Conservation (phyloP, 805 yeast species). For the Hagleromyces aurorensis region DNA sequence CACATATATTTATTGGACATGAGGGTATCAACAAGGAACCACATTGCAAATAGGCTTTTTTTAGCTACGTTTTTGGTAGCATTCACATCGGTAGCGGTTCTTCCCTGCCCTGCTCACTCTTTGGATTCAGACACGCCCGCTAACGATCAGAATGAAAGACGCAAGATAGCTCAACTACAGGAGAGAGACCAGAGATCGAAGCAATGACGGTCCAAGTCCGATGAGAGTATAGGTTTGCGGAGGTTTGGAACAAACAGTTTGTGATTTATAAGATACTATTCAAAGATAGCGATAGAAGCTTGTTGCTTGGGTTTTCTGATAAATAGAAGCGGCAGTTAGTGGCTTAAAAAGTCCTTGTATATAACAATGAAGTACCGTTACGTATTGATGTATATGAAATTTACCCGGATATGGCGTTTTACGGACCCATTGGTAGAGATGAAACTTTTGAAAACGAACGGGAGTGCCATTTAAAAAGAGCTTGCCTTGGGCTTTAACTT, state of each 20-base stretch:
- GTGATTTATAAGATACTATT: background rate
- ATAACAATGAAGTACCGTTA: no score
- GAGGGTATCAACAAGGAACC: conserved; percentile 48
- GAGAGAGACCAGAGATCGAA: conserved; percentile 4
- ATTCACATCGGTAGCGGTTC: conserved; percentile 37
- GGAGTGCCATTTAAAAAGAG: no score
- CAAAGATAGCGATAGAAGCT: background rate
- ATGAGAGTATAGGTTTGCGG: conserved; percentile 1
- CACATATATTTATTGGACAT: no score
- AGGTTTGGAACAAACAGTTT: background rate
- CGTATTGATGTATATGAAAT: background rate
- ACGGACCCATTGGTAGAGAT: conserved; percentile 1
- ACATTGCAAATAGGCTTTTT: conserved; percentile 45
- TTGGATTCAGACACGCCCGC: conserved; percentile 35
- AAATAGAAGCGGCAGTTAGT: background rate
- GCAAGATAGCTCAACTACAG: background rate
- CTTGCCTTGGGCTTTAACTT: no score
- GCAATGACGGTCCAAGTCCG: conserved; percentile 1
- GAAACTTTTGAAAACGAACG: conserved; percentile 1
- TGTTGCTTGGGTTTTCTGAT: no score
- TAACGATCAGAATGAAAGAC: conserved; percentile 13
- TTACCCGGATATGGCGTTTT: background rate
- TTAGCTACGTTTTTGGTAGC: conserved; percentile 57
- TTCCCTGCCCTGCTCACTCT: conserved; percentile 39
- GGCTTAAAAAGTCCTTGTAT: conserved; percentile 1